Base-by-base conservation (phyloP, 768 basidiomycete species). In the Cubamyces lactineus region DNA sequence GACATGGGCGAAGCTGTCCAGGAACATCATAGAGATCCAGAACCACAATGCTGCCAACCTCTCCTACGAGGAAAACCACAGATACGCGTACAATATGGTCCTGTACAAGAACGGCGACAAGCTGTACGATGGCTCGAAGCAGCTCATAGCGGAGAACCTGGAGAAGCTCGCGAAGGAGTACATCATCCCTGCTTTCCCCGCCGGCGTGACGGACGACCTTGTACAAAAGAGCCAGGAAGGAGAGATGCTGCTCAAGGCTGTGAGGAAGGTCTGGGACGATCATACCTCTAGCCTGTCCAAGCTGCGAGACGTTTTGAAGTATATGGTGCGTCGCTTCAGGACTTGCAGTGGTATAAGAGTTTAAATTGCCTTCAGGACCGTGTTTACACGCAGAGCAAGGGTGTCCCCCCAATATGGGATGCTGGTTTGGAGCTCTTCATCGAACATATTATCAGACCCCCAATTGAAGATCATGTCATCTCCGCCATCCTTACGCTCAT, bases 51-150 rank as follows among this genome's bases (percentile, higher is more conserved):
- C 94, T 3, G 85, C 86, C 51, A 88, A 87, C 68, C 84, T 99
- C 38, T 91, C 89, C 21, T 96, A 90, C 67, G 93, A 98, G 73
- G 95, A 96, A 76, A 92, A 94, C 66, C 94, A 97, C 73, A 84
- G 96, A 45, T 94, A 91, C 73, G 94, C 89, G 19, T 97, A 97
- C 77, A 94, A 95, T 72, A 87, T 98, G 84, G 95, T 97, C 5
- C 83, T 97, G 4, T 83, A 88, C 70, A 92, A 91, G 72, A 83
- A 89, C 55, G 94, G 94, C 2, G 87, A 89, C 59, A 85, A 83
- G 76, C 80, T 99, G 23, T 98, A 98, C 76, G 86, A 87, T 39
- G 96, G 95, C 5, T 86, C 96, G 46, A 87, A 80, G 59, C 76
- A 82, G 48, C 85, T 98, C 34, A 85, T 99, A 45, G 78, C 83